Conservation (phyloP, 2,329 filamentous ascomycete species). For the Nothophaeocryptopus gaeumannii region DNA sequence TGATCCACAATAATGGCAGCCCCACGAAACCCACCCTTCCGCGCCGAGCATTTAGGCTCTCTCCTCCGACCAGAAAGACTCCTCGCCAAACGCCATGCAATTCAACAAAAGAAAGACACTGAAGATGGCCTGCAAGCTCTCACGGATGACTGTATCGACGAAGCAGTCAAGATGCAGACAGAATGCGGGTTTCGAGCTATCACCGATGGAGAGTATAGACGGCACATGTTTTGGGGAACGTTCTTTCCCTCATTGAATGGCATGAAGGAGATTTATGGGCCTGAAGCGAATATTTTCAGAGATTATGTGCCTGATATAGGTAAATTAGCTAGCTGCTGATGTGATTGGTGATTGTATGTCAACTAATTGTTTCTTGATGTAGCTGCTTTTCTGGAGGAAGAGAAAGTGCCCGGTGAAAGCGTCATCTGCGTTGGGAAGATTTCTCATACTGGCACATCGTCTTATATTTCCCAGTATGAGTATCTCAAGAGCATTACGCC, state of each 20-base stretch:
- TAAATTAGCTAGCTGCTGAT: no score
- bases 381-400: constrained; percentile 58
- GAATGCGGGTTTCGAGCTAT: constrained; percentile 31
- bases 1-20: constrained; percentile 21
- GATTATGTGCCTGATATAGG: constrained; percentile 58
- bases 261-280: constrained; percentile 49
- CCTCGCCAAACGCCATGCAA: constrained; percentile 55
- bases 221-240: constrained; percentile 25
- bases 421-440: constrained; percentile 49
- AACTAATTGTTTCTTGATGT: no score
- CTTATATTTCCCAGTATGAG: constrained; percentile 56
- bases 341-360: no score
- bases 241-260: constrained; percentile 36
- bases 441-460: constrained; percentile 52
- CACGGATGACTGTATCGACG: constrained; percentile 31
- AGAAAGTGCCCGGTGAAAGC: constrained; percentile 53
- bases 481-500: constrained; percentile 59
- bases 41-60: constrained; percentile 70
- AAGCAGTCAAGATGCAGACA: constrained; percentile 31
- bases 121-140: constrained; percentile 24
- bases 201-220: constrained; percentile 33
- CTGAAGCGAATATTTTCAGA: constrained; percentile 52
- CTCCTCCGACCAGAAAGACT: constrained; percentile 64
- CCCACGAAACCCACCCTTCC: constrained; percentile 57
- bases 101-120: constrained; percentile 34